These are phyloP conservation scores for Penicillium glabrum DNA, from an alignment of 2,329 filamentous ascomycete genomes.

Conservation along the genomic window DNA sequence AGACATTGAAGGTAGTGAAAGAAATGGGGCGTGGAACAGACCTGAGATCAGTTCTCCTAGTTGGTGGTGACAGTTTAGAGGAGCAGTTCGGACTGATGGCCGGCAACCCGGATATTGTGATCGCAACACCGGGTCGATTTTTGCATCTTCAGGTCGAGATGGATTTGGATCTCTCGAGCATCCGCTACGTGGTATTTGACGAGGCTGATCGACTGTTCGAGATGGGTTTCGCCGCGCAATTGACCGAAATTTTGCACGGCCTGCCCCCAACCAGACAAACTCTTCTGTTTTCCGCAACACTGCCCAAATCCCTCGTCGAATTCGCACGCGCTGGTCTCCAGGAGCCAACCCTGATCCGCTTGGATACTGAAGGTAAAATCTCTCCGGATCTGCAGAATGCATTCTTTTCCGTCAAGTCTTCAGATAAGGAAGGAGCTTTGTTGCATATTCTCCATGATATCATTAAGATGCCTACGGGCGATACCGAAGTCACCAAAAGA, in stretches of 20 bases:
- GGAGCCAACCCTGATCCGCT: constrained; percentile 82
- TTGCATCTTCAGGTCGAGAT: constrained; percentile 97
- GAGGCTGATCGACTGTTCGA: constrained; percentile 97
- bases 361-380: constrained; percentile 94
- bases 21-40: constrained; percentile 89
- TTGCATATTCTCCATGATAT: constrained; percentile 86
- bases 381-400: constrained; percentile 94
- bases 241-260: constrained; percentile 89
- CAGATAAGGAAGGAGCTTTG: constrained; percentile 90
- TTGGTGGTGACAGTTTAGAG: constrained; percentile 92
- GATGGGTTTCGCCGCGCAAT: constrained; percentile 94
- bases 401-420: constrained; percentile 90
- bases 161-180: constrained; percentile 83
- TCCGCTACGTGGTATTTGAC: constrained; percentile 94
- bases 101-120: constrained; percentile 93
- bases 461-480: constrained; percentile 81
- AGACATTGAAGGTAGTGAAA: constrained; percentile 95
- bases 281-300: constrained; percentile 88
- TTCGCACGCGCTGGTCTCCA: constrained; percentile 92
- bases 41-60: constrained; percentile 82
- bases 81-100: constrained; percentile 94
- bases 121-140: constrained; percentile 94
- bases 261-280: constrained; percentile 84
- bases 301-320: constrained; percentile 91
- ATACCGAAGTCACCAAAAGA: constrained; percentile 53